Evolutionary conservation across 2,329 filamentous ascomycete genomes (phyloP), one percentile per base, ranked within the genome.

Genomic region (Ophiocordyceps camponoti-floridani): DNA sequence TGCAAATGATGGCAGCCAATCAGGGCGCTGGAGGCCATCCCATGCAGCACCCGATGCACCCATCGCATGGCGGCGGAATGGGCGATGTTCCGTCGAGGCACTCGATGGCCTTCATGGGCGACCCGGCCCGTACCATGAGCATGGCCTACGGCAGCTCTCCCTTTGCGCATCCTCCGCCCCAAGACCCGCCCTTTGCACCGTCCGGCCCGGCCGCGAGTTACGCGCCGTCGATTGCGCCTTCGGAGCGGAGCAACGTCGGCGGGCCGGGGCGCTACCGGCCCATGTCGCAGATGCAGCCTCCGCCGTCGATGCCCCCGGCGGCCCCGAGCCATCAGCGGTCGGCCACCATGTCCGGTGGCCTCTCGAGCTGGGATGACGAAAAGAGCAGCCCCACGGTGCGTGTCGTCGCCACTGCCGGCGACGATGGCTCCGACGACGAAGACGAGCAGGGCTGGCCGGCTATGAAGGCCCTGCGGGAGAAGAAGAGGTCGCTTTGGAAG

Each of bases 161-260:
- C 9, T 73, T 75, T 1, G 77, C 75, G 66, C 64, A 77, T 41
- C 70, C 72, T 46, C 67, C 62, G 26, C 56, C 62, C 28, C 56
- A 54, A 13, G 35, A 38, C 6, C n/a, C n/a, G 5, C 16, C 16
- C 16, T 16, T 38, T 30, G 28, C 28, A 12, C 28, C 28, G 28
- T 12, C 28, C 28, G 28, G 54, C 35, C 48, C 47, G 61, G 73
- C 66, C 42, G 61, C 62, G 44, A 78, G 76, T 9, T 96, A 96
- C 62, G 75, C 87, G 1, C 79, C 87, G 1, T 96, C 89, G 1
- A 94, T 98, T 52, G 89, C 91, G 2, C 91, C 91, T 1, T 94
- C 86, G 5, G 91, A 96, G 65, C 82, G 91, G 48, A 96, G 88
- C 69, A 96, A 93, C 59, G 69, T 95, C 48, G 91, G 91, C 14